Percentiles rank a stretch among this genome's conserved stretches.
Conservation (phyloP, 1,284 basidiomycete species). For the Cutaneotrichosporon mucoides region DNA sequence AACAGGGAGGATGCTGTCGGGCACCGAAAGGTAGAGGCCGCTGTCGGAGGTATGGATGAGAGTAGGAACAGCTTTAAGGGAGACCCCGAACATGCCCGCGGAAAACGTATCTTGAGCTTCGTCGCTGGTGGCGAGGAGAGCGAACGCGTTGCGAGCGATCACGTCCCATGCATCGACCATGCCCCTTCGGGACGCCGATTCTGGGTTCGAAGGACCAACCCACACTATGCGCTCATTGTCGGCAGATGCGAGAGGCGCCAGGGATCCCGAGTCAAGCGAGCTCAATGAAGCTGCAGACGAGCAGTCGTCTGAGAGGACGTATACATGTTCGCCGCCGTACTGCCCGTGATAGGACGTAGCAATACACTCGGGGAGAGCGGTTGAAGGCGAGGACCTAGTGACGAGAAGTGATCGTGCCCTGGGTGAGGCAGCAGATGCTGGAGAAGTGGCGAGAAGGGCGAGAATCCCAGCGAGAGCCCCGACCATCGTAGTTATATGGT, state of each 20-base stretch:
- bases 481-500: too few species aligned
- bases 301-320: conserved; percentile 20
- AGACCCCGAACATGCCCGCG: neutral
- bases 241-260: conserved; percentile 14
- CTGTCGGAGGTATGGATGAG: conserved; percentile 25
- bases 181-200: neutral
- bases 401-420: neutral
- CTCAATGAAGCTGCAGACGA: neutral
- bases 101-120: too few species aligned
- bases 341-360: conserved; percentile 26
- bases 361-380: conserved; percentile 18
- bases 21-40: conserved; percentile 38
- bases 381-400: neutral
- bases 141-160: neutral
- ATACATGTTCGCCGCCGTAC: conserved; percentile 26
- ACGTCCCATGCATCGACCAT: neutral
- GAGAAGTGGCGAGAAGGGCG: too few species aligned
- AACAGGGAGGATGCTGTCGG: conserved; percentile 25
- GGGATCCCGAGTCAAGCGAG: conserved; percentile 14
- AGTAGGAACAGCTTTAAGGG: conserved; percentile 5
- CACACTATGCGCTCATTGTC: conserved; percentile 7
- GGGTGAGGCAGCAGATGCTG: too few species aligned
- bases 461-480: too few species aligned
- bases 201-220: conserved; percentile 11
- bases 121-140: neutral